A percentile compares a stretch with the other conserved stretches of the same genome.
These are phyloP conservation scores for Salix viminalis DNA, from an alignment of 345 rosid species.

Conservation along the genomic window DNA sequence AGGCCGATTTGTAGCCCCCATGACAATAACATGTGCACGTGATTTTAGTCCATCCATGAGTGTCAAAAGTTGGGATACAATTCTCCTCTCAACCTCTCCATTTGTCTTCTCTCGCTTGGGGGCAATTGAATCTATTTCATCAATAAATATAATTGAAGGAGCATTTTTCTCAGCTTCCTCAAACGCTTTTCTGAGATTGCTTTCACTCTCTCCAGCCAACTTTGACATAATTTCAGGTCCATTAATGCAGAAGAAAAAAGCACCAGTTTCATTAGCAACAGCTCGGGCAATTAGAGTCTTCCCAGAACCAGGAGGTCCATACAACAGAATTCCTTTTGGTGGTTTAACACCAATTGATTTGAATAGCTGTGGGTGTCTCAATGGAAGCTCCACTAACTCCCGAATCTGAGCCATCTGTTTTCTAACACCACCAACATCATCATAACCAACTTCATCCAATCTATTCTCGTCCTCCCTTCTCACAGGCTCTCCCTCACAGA, in stretches of 20 bases:
- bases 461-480: conserved; percentile 90
- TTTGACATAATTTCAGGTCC: conserved; percentile 98
- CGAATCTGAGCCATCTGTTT: conserved; percentile 99
- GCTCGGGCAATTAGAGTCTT: conserved; percentile 96
- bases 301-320: conserved; percentile 42
- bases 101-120: conserved; percentile 94
- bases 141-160: conserved; percentile 89
- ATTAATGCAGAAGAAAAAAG: conserved; percentile 90
- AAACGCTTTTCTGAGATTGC: conserved; percentile 92
- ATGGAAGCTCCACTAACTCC: conserved; percentile 85
- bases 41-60: conserved; percentile 95
- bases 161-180: conserved; percentile 99
- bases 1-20: conserved; percentile 98
- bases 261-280: conserved; percentile 92
- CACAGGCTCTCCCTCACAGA: conserved; percentile 96
- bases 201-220: conserved; percentile 97
- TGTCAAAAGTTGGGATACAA: conserved; percentile 88
- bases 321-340: conserved; percentile 86
- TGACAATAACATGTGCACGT: conserved; percentile 89
- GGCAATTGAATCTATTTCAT: conserved; percentile 93
- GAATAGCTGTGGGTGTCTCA: conserved; percentile 92
- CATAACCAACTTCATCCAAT: conserved; percentile 91
- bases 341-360: conserved; percentile 99
- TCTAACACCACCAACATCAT: conserved; percentile 98
- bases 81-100: conserved; percentile 97